Evolutionary conservation across 1,284 basidiomycete species (phyloP).

Genomic region (Sanguinoderma infundibulare): DNA sequence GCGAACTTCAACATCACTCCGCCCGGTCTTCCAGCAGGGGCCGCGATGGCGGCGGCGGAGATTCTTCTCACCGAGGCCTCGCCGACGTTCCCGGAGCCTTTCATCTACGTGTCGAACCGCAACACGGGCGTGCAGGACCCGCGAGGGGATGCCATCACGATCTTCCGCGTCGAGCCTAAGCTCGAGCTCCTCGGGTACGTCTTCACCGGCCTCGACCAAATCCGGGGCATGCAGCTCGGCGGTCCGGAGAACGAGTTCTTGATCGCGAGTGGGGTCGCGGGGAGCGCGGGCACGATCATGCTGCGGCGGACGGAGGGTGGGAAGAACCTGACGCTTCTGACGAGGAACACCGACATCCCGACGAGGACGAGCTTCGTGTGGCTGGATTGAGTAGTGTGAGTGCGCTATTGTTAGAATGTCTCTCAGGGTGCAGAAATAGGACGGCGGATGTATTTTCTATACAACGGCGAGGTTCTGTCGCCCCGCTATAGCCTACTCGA

Average conservation of each 20-base stretch:
- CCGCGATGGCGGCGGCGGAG: slow-evolving; percentile 58
- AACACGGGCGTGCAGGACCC: slow-evolving; percentile 42
- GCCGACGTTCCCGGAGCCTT: slow-evolving; percentile 36
- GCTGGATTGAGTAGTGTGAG: slow-evolving; percentile 19
- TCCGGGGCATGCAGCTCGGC: slow-evolving; percentile 66
- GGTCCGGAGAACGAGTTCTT: slow-evolving; percentile 58
- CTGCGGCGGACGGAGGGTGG: slow-evolving; percentile 59
- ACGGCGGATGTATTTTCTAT: no score
- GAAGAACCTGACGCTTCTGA: slow-evolving; percentile 52
- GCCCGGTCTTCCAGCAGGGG: slow-evolving; percentile 49
- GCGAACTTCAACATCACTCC: slow-evolving; percentile 62
- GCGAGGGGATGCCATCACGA: slow-evolving; percentile 42
- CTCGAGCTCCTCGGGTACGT: slow-evolving; percentile 51
- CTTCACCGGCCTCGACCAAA: slow-evolving; percentile 66
- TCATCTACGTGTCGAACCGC: slow-evolving; percentile 46
- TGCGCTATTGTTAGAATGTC: no score
- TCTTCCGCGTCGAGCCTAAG: slow-evolving; percentile 35
- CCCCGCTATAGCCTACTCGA: no score
- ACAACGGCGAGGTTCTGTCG: no score
- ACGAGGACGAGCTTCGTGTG: slow-evolving; percentile 60
- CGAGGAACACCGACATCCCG: slow-evolving; percentile 53
- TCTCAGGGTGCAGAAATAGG: no score
- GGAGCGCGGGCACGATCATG: slow-evolving; percentile 58
- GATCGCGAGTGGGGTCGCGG: slow-evolving; percentile 56
- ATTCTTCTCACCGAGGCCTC: slow-evolving; percentile 38